These are phyloP conservation scores for Aphanomyces invadans DNA, from an alignment of 352 stramenopile species.

Conservation along the genomic window DNA sequence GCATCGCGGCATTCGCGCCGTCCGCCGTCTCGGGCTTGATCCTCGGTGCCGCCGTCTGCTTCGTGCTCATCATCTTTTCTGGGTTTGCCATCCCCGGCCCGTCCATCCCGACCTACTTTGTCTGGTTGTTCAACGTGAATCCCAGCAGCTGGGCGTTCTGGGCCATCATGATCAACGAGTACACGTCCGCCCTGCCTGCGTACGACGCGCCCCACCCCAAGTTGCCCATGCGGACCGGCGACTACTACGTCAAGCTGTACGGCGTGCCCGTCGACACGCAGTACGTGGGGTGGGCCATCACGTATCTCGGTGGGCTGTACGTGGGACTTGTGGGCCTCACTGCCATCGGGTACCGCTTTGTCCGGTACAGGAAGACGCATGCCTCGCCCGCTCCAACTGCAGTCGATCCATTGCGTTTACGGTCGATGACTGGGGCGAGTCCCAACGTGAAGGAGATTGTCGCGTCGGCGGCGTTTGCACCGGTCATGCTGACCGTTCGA, in stretches of 20 bases:
- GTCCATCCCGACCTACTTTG: constrained; percentile 19
- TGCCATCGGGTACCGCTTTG: constrained; percentile 18
- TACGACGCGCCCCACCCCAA: background rate
- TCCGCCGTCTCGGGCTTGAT: constrained; percentile 12
- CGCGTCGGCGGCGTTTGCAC: constrained; percentile 24
- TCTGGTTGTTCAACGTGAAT: constrained; percentile 24
- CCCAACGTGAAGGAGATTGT: background rate
- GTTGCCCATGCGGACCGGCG: constrained; percentile 7
- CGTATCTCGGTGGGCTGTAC: constrained; percentile 3
- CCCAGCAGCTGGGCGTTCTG: constrained; percentile 23
- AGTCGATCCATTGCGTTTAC: constrained; percentile 7
- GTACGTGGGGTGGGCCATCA: background rate
- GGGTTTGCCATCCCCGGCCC: constrained; percentile 19
- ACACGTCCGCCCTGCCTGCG: background rate
- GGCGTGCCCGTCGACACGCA: background rate
- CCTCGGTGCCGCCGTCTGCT: constrained; percentile 1
- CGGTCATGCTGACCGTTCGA: constrained; percentile 46
- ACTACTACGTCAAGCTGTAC: constrained; percentile 14
- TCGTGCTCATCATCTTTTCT: constrained; percentile 20
- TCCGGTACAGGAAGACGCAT: constrained; percentile 14
- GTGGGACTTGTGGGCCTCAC: constrained; percentile 17
- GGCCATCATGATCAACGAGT: constrained; percentile 22
- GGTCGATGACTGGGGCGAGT: background rate
- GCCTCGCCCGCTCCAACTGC: background rate
- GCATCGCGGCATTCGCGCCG: constrained; percentile 5